phyloP scores from a whole-genome alignment of 257 asterid species.

The Nemophila menziesii region DNA sequence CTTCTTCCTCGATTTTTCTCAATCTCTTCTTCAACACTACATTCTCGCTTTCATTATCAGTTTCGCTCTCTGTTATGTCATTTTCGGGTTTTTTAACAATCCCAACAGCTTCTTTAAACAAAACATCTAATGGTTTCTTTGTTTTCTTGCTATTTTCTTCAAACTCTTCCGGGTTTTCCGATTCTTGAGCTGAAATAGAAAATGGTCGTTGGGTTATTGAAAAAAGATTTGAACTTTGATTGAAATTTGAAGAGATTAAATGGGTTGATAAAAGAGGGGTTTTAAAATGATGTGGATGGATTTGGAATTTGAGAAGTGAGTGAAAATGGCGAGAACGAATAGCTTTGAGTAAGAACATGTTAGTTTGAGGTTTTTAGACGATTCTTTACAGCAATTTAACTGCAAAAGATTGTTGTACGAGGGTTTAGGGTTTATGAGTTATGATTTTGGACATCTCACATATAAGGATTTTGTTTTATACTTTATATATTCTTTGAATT shows the following conservation, averaged over 20 bases:
- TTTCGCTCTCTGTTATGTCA: slow-evolving; percentile 1
- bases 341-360: slow-evolving; percentile 26
- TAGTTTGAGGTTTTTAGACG: neutral
- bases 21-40: slow-evolving; percentile 20
- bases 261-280: slow-evolving; percentile 3
- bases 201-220: slow-evolving; percentile 23
- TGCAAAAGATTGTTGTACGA: neutral
- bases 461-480: too few relatives aligned
- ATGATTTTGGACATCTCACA: too few relatives aligned
- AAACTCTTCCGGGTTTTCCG: slow-evolving; percentile 2
- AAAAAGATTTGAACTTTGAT: slow-evolving; percentile 6
- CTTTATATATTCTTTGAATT: too few relatives aligned
- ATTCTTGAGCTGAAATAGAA: slow-evolving; percentile 23
- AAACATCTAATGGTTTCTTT: slow-evolving; percentile 26
- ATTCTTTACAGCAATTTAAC: neutral
- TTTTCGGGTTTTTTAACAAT: slow-evolving; percentile 12
- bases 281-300: slow-evolving; percentile 13
- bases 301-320: slow-evolving; percentile 14
- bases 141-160: slow-evolving; percentile 10
- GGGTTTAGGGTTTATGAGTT: too few relatives aligned
- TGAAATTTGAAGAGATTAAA: slow-evolving; percentile 9
- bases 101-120: slow-evolving; percentile 47
- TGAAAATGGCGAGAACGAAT: slow-evolving; percentile 13
- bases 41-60: slow-evolving; percentile 12
- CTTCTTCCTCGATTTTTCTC: slow-evolving; percentile 36